These are phyloP conservation scores for Smallanthus sonchifolius DNA, from an alignment of 129 eudicot genomes.

Conservation along the genomic window DNA sequence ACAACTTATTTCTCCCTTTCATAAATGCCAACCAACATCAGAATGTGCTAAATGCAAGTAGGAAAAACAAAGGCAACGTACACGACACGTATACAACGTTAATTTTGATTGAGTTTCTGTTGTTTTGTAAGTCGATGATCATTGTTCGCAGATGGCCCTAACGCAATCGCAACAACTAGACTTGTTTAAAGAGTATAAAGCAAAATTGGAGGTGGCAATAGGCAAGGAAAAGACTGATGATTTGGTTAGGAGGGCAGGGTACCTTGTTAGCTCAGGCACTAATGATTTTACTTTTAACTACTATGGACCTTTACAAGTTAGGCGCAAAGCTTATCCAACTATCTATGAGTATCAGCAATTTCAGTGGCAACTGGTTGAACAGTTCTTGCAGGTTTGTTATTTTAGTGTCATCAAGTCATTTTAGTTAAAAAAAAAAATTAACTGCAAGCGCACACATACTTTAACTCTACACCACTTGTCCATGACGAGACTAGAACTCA, in stretches of 20 bases:
- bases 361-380: conserved; percentile 23
- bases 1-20: neutral
- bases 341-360: conserved; percentile 21
- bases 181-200: conserved; percentile 32
- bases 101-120: too few relatives aligned
- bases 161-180: conserved; percentile 35
- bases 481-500: too few relatives aligned
- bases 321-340: conserved; percentile 26
- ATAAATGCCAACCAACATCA: neutral
- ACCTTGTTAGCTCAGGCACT: conserved; percentile 35
- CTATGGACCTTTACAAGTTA: conserved; percentile 20
- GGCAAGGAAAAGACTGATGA: conserved; percentile 38
- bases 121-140: too few relatives aligned
- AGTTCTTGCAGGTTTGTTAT: conserved; percentile 29
- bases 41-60: neutral
- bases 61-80: neutral
- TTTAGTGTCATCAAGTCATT: too few relatives aligned
- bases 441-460: too few relatives aligned
- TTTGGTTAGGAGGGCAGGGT: conserved; percentile 30
- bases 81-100: too few relatives aligned
- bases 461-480: too few relatives aligned
- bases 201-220: conserved; percentile 22
- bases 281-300: conserved; percentile 39
- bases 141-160: conserved; percentile 12
- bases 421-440: too few relatives aligned